Conservation (phyloP, 768 basidiomycete species). For the Agaricus blazei region DNA sequence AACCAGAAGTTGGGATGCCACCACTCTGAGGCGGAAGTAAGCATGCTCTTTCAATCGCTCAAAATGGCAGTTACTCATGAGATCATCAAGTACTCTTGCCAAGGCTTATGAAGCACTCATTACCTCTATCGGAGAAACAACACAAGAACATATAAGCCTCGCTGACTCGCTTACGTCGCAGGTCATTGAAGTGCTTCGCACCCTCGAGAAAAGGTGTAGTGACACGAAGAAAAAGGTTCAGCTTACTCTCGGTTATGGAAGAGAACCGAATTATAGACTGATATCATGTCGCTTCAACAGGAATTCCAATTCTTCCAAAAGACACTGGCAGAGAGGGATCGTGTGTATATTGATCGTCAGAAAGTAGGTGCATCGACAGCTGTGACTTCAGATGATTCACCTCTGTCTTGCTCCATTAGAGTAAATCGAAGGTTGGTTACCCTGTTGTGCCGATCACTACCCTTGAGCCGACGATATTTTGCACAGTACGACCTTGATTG, state of each 20-base stretch:
- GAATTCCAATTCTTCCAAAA: slow-evolving; percentile 71
- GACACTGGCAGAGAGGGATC: slow-evolving; percentile 65
- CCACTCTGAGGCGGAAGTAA: slow-evolving; percentile 52
- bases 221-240: slow-evolving; percentile 64
- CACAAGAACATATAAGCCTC: slow-evolving; percentile 65
- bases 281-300: slow-evolving; percentile 25
- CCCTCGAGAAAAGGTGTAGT: slow-evolving; percentile 57
- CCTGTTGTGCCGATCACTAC: background rate
- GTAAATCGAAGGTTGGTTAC: slow-evolving; percentile 53
- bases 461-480: slow-evolving; percentile 16
- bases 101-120: slow-evolving; percentile 67
- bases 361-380: slow-evolving; percentile 44
- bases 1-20: slow-evolving; percentile 53
- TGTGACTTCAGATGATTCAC: background rate
- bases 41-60: background rate
- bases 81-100: slow-evolving; percentile 55
- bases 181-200: slow-evolving; percentile 59
- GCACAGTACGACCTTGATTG: slow-evolving; percentile 78
- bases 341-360: slow-evolving; percentile 56
- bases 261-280: background rate
- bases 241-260: background rate
- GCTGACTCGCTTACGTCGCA: slow-evolving; percentile 57
- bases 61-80: slow-evolving; percentile 10
- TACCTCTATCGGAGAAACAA: slow-evolving; percentile 48
- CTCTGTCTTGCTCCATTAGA: slow-evolving; percentile 27